A percentile compares a stretch with the other conserved stretches of the same genome.
phyloP scores from a whole-genome alignment of 148 eudicot species.

The Vaccinium myrtillus region DNA sequence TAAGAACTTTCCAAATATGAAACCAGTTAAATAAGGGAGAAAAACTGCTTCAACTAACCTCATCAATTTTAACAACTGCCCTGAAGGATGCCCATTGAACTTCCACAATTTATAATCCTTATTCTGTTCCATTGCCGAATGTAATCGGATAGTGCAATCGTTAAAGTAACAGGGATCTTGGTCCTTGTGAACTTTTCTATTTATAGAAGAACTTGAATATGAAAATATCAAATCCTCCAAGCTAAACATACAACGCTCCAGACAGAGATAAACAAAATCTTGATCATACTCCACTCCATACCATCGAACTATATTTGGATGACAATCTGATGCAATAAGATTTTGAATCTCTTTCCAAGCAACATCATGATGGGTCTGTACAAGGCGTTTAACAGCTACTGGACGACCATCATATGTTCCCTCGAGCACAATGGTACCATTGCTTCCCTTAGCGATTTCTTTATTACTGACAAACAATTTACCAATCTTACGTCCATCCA shows the following conservation, averaged over 20 bases:
- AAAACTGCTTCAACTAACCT: constrained; percentile 40
- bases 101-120: constrained; percentile 58
- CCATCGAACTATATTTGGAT: constrained; percentile 85
- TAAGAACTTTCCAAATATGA: neutral
- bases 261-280: constrained; percentile 79
- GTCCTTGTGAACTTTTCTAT: constrained; percentile 15
- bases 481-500: constrained; percentile 62
- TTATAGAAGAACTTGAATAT: constrained; percentile 33
- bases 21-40: constrained; percentile 9
- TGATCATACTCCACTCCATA: constrained; percentile 79
- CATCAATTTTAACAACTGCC: constrained; percentile 65
- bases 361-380: constrained; percentile 84
- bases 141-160: neutral
- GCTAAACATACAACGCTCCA: constrained; percentile 80
- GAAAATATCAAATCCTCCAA: constrained; percentile 59
- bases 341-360: constrained; percentile 88
- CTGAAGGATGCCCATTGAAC: constrained; percentile 73
- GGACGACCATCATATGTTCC: constrained; percentile 80
- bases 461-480: constrained; percentile 52
- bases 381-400: constrained; percentile 94
- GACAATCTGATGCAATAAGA: constrained; percentile 85
- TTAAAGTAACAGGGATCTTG: constrained; percentile 17
- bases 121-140: constrained; percentile 10
- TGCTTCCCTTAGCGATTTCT: constrained; percentile 96
- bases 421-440: constrained; percentile 88